Evolutionary conservation across 2,329 filamentous ascomycete genomes (phyloP).

Genomic region (Trichoderma brevicompactum): DNA sequence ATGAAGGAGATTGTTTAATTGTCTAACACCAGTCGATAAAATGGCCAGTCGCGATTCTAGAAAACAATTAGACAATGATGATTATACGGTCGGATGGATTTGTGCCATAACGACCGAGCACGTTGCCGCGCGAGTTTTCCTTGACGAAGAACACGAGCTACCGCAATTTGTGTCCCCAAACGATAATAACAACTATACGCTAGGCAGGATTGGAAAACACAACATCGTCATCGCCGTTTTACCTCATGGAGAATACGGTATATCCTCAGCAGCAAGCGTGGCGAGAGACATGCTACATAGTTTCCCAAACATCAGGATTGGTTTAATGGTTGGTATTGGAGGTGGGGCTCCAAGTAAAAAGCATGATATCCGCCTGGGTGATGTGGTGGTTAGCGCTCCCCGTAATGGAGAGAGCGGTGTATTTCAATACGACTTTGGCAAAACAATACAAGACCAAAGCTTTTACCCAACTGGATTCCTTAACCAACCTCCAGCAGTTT

Average conservation of each 20-base stretch:
- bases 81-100: constrained; percentile 42
- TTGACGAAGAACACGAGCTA: constrained; percentile 36
- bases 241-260: neutral
- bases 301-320: neutral
- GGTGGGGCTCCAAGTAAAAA: constrained; percentile 2
- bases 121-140: constrained; percentile 37
- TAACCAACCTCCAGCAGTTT: neutral
- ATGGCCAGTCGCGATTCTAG: neutral
- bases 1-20: too few species aligned
- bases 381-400: neutral
- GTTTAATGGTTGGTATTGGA: constrained; percentile 17
- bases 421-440: constrained; percentile 13
- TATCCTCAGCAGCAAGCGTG: neutral
- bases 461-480: neutral
- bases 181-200: constrained; percentile 33
- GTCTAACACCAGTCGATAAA: too few species aligned
- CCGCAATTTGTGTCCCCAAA: constrained; percentile 7
- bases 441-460: neutral
- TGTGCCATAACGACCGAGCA: constrained; percentile 40
- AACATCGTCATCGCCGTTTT: neutral
- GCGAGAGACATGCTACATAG: constrained; percentile 13
- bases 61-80: neutral
- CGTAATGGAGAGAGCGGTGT: neutral
- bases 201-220: constrained; percentile 37
- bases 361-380: constrained; percentile 12